A percentile compares a stretch with the other conserved stretches of the same genome.
These are phyloP conservation scores for Lipomyces starkeyi DNA, from an alignment of 805 yeast species.

Conservation along the genomic window DNA sequence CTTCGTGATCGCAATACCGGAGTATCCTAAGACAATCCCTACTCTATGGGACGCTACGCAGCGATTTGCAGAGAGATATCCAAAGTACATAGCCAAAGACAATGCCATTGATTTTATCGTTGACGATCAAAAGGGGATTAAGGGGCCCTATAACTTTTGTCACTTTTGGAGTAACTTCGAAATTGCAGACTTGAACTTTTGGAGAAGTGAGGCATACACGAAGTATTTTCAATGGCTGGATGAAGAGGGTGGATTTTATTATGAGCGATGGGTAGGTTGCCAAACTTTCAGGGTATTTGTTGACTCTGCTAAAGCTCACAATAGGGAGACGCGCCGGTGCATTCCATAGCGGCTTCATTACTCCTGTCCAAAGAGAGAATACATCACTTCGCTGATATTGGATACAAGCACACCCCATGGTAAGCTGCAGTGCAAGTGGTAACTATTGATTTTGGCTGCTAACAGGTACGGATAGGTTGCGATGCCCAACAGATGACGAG, in stretches of 20 bases:
- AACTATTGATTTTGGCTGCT: conserved; percentile 58
- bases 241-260: conserved; percentile 68
- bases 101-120: conserved; percentile 75
- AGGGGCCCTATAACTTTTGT: conserved; percentile 67
- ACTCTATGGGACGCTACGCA: conserved; percentile 78
- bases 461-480: conserved; percentile 57
- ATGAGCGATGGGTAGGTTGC: conserved; percentile 84
- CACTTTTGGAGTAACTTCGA: conserved; percentile 86
- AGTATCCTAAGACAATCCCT: conserved; percentile 70
- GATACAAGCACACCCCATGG: conserved; percentile 64
- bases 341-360: conserved; percentile 66
- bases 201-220: conserved; percentile 59
- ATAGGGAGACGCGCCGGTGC: conserved; percentile 73
- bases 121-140: conserved; percentile 67
- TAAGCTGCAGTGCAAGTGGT: not conserved
- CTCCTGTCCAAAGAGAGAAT: conserved; percentile 58
- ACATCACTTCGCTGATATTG: conserved; percentile 66
- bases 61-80: conserved; percentile 64
- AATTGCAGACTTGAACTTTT: conserved; percentile 64
- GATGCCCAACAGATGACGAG: conserved; percentile 39
- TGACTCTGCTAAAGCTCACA: not conserved
- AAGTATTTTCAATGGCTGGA: conserved; percentile 64
- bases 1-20: conserved; percentile 75
- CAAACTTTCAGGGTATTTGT: conserved; percentile 58
- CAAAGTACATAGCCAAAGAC: conserved; percentile 62